These are phyloP conservation scores for Trichoderma oligosporum DNA, from an alignment of 2,329 filamentous ascomycete genomes.

Conservation along the genomic window DNA sequence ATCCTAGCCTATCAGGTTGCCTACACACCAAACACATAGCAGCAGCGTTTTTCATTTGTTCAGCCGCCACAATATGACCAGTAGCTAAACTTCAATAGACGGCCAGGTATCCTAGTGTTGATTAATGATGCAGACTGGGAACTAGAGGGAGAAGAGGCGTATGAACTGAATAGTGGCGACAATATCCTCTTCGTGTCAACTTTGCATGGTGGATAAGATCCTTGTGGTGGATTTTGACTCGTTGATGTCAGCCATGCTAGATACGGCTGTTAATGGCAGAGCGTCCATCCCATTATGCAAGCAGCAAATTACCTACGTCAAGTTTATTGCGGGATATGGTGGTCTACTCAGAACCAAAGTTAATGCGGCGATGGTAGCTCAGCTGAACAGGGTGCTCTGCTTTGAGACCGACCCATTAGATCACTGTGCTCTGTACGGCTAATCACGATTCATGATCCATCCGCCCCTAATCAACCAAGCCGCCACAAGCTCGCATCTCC, in stretches of 20 bases:
- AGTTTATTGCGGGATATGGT: background rate
- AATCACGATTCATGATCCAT: background rate
- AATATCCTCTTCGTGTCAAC: constrained; percentile 96
- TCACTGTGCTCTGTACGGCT: background rate
- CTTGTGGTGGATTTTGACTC: background rate
- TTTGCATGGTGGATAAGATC: constrained; percentile 80
- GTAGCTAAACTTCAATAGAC: constrained; percentile 48
- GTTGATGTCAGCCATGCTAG: background rate
- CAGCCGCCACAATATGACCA: background rate
- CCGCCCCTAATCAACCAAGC: background rate
- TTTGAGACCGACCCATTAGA: background rate
- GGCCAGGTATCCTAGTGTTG: constrained; percentile 89
- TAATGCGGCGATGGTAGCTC: constrained; percentile 3
- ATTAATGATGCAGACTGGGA: constrained; percentile 99
- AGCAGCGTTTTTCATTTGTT: background rate
- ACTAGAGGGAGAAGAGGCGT: constrained; percentile 88
- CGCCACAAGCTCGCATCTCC: background rate
- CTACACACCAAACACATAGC: background rate
- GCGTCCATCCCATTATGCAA: background rate
- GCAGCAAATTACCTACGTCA: background rate
- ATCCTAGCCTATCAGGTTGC: background rate
- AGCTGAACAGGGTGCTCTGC: background rate
- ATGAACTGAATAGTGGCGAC: constrained; percentile 76
- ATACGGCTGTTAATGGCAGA: background rate
- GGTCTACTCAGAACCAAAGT: background rate